Evolutionary conservation across 2,329 filamentous ascomycete species (phyloP).

Genomic region (Rhinocladiella similis): DNA sequence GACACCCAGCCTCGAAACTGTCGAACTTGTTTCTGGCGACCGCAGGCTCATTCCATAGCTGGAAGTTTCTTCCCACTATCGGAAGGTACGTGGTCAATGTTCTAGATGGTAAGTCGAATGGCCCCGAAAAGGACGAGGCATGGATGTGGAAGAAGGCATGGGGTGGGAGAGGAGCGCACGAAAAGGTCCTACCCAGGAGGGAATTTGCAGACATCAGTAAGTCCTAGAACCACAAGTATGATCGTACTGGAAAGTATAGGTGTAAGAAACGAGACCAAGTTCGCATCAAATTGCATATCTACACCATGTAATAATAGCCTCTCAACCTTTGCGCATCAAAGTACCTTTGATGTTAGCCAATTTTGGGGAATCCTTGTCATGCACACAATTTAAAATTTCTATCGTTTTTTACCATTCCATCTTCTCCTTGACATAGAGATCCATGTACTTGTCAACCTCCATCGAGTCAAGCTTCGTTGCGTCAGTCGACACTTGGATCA

Average conservation of each 20-base stretch:
- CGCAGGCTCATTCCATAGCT: slow-evolving; percentile 65
- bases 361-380: background rate
- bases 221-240: background rate
- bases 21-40: slow-evolving; percentile 60
- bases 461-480: slow-evolving; percentile 72
- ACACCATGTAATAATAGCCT: background rate
- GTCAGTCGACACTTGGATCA: slow-evolving; percentile 78
- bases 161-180: slow-evolving; percentile 32
- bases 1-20: slow-evolving; percentile 46
- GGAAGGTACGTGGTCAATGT: slow-evolving; percentile 54
- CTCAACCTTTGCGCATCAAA: background rate
- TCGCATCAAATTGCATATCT: background rate
- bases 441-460: slow-evolving; percentile 90
- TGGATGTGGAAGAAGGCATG: slow-evolving; percentile 37
- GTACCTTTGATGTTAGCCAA: background rate
- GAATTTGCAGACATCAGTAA: slow-evolving; percentile 30
- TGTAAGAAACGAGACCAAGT: no score
- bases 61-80: slow-evolving; percentile 65
- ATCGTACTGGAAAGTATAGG: no score
- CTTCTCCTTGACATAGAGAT: slow-evolving; percentile 69
- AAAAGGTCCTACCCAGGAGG: slow-evolving; percentile 31
- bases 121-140: slow-evolving; percentile 41
- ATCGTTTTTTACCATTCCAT: slow-evolving; percentile 36
- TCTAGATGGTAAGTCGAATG: slow-evolving; percentile 31
- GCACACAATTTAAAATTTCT: background rate